Conservation (phyloP, 1,284 basidiomycete genomes). For the Porogramme epimiltina region DNA sequence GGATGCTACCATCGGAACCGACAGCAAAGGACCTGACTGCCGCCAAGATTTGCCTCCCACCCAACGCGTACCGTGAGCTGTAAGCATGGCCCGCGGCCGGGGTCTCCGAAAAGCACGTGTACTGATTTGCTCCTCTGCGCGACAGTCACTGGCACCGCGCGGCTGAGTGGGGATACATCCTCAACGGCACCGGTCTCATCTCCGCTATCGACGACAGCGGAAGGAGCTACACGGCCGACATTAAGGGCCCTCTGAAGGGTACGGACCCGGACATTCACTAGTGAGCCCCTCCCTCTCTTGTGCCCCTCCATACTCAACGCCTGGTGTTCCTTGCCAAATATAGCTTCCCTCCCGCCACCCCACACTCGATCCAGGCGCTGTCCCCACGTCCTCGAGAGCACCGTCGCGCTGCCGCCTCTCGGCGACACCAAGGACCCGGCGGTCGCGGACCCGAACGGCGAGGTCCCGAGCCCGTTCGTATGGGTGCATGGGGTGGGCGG, state of each 20-base stretch:
- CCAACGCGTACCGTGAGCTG: conserved; percentile 34
- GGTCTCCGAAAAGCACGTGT: background rate
- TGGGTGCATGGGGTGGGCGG: background rate
- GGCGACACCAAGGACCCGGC: conserved; percentile 28
- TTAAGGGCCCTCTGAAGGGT: conserved; percentile 26
- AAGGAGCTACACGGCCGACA: conserved; percentile 26
- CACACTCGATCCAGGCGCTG: conserved; percentile 32
- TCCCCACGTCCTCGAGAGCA: conserved; percentile 27
- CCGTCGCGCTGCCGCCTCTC: conserved; percentile 22
- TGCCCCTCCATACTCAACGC: background rate
- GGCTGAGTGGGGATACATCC: conserved; percentile 32
- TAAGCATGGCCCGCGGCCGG: background rate
- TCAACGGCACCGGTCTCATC: conserved; percentile 29
- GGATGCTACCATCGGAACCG: conserved; percentile 20
- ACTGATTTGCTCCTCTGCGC: conserved; percentile 4
- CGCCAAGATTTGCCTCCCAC: conserved; percentile 40
- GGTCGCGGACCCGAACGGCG: conserved; percentile 29
- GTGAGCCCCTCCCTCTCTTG: conserved; percentile 14
- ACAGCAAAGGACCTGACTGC: conserved; percentile 34
- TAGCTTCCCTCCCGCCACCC: conserved; percentile 30
- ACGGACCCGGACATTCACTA: conserved; percentile 30
- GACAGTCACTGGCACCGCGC: conserved; percentile 32
- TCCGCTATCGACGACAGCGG: conserved; percentile 29
- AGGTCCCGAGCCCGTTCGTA: conserved; percentile 24
- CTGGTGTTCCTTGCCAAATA: background rate